Conservation (phyloP, 2,329 filamentous ascomycete genomes). For the Leptographium galeiforme region DNA sequence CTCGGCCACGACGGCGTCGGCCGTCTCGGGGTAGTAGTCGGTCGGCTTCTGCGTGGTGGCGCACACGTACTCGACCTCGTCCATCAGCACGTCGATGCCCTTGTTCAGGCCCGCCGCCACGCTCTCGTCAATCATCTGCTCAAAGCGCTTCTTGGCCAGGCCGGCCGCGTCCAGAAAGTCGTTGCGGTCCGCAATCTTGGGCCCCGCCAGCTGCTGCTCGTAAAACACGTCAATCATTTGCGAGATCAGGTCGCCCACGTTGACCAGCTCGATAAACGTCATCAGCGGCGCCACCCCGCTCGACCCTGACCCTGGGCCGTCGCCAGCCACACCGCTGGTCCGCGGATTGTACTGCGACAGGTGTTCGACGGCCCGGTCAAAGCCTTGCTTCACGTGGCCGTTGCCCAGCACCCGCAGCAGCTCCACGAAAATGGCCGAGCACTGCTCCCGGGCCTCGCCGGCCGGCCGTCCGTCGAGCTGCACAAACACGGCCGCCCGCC, state of each 20-base stretch:
- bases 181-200: constrained; percentile 76
- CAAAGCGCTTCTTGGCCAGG: constrained; percentile 94
- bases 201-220: constrained; percentile 77
- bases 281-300: constrained; percentile 74
- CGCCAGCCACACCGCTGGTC: neutral
- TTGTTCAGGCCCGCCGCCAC: constrained; percentile 94
- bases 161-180: constrained; percentile 88
- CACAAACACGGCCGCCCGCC: constrained; percentile 73
- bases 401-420: constrained; percentile 75
- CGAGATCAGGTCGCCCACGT: constrained; percentile 92
- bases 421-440: constrained; percentile 74
- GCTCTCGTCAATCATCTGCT: constrained; percentile 95
- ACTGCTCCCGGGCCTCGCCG: constrained; percentile 75
- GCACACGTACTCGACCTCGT: constrained; percentile 91
- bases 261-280: constrained; percentile 93
- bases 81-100: constrained; percentile 96
- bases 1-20: constrained; percentile 15
- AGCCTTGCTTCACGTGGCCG: constrained; percentile 81
- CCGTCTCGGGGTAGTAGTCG: constrained; percentile 69
- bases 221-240: constrained; percentile 99
- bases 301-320: neutral
- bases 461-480: constrained; percentile 66
- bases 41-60: constrained; percentile 74
- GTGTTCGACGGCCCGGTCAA: constrained; percentile 84
- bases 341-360: constrained; percentile 84